Evolutionary conservation across 768 basidiomycete species (phyloP).

Genomic region (Mycena kentingensis): DNA sequence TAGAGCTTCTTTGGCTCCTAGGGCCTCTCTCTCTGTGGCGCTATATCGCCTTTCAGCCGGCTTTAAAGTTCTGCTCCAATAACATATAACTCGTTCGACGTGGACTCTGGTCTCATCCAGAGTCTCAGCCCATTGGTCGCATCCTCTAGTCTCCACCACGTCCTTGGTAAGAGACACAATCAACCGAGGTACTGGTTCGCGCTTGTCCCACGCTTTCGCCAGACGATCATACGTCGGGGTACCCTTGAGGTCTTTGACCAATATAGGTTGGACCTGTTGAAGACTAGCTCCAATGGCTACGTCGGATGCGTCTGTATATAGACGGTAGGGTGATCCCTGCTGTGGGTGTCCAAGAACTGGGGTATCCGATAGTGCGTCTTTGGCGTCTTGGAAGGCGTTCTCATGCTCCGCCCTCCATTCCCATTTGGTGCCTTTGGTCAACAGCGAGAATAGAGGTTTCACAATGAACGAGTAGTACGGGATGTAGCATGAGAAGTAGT

Average conservation of each 20-base stretch:
- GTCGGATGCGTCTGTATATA: too few relatives aligned
- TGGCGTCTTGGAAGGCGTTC: constrained; percentile 2
- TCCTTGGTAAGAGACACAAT: background rate
- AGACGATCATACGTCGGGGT: background rate
- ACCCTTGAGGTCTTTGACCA: background rate
- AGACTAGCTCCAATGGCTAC: too few relatives aligned
- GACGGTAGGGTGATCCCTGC: too few relatives aligned
- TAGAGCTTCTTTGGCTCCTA: too few relatives aligned
- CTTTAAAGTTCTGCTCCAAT: constrained; percentile 5
- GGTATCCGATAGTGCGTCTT: too few relatives aligned
- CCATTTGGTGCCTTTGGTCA: background rate
- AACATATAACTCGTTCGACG: constrained; percentile 25
- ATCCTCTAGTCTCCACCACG: too few relatives aligned
- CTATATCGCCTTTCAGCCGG: too few relatives aligned
- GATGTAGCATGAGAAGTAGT: constrained; percentile 32
- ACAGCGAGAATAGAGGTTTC: background rate
- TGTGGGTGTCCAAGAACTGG: background rate
- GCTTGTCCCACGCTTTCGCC: background rate
- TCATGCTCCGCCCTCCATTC: background rate
- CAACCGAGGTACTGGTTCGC: background rate
- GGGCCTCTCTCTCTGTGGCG: too few relatives aligned
- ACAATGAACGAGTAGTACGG: constrained; percentile 29
- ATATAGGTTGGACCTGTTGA: background rate
- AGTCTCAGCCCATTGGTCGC: background rate
- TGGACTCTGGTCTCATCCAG: background rate